Base-by-base conservation (phyloP, 2,329 filamentous ascomycete species). In the Podosphaera aphanis region DNA sequence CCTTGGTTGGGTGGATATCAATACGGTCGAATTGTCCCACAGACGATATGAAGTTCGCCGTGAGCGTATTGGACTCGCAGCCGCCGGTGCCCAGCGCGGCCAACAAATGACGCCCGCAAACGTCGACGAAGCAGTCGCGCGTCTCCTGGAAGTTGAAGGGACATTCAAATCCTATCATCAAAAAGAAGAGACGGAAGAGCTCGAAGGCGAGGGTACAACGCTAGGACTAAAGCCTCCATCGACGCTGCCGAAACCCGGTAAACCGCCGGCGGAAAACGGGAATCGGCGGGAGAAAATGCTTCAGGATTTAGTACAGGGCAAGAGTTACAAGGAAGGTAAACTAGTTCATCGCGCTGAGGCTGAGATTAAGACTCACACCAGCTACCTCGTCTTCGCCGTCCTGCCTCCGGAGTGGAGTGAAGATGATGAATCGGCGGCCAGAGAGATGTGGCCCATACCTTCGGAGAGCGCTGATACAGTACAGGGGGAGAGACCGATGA, bases 361-460 rank as follows among this genome's bases (percentile, higher is more conserved):
- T 0, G 90, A 98, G 57, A 65, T 95, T 49, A 94, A 93, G 69
- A 90, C 83, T 6, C 90, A 98, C 62, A 98, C 90, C 0, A 90
- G 82, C n/a, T 98, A 98, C 60, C 70, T 98, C 3, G 81, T 92
- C 3, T 98, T 98, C 64, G 90, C 90, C 0, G 66, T 90, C 2
- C 63, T 98, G 49, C 88, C 90, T n/a, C 70, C 76, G 38, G 77
- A 82, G 50, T 98, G 90, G 90, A 77, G 68, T 0, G 78, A 74
- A 31, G 81, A 80, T 49, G 83, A 93, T 52, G 90, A 98, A 62
- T 70, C 70, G 27, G 69, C 69, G 25, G 76, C 77, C 44, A 63
- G 70, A 51, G 66, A 70, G 45, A 73, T 69, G 50, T 84, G 77
- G 72, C 43, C 43, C 6, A 18, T 45, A 41, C 19, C 39, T 41